A percentile compares a stretch with the other conserved stretches of the same genome.
Conservation (phyloP, 192 early-diverging fungal genomes). For the Phlyctochytrium planicorne region DNA sequence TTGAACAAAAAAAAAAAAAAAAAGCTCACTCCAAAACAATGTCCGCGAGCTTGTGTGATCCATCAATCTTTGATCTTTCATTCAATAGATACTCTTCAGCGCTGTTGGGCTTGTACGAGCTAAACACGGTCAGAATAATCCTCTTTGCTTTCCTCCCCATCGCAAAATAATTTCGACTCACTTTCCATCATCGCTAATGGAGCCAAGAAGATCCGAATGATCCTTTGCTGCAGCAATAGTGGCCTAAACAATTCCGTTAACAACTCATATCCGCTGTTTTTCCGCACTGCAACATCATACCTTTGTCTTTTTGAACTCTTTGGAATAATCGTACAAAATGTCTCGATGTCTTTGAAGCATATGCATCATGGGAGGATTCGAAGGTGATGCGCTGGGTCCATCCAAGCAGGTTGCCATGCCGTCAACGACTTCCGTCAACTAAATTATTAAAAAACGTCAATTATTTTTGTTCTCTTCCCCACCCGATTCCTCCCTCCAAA, state of each 20-base stretch:
- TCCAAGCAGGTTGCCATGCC: conserved; percentile 66
- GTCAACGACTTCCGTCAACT: conserved; percentile 61
- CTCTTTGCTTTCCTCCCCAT: no score
- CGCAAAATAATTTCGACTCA: no score
- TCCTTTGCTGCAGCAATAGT: conserved; percentile 64
- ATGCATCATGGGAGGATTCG: conserved; percentile 68
- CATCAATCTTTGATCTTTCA: conserved; percentile 69
- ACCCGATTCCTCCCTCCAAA: no score
- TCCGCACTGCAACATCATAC: conserved; percentile 27
- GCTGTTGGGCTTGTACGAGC: conserved; percentile 27
- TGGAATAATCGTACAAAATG: conserved; percentile 76
- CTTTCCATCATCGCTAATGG: conserved; percentile 63
- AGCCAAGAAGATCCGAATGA: conserved; percentile 67
- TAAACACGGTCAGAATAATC: no score
- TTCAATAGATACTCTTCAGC: conserved; percentile 65
- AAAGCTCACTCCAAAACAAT: conserved; percentile 65
- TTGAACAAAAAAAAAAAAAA: conserved; percentile 9
- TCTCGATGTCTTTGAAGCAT: conserved; percentile 74
- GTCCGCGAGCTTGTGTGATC: conserved; percentile 72
- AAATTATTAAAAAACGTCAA: no score
- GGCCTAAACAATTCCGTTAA: no score
- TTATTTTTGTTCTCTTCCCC: no score
- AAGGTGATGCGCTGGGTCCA: conserved; percentile 38
- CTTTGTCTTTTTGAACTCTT: conserved; percentile 72
- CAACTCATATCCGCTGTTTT: conserved; percentile 24